Conservation (phyloP, 331 rosid genomes). For the Dryas integrifolia region DNA sequence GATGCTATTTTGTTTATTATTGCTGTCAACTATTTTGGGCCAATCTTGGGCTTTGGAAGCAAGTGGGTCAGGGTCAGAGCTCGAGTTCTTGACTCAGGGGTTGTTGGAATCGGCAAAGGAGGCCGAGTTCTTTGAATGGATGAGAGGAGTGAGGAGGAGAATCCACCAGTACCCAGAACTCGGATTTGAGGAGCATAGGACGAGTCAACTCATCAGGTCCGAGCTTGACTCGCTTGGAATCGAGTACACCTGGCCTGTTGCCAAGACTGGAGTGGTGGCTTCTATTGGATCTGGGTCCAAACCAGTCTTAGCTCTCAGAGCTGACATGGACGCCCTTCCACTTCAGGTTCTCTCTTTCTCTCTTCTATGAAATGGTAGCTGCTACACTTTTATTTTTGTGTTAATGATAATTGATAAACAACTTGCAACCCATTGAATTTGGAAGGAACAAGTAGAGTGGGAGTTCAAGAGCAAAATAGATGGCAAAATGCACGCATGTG, state of each 20-base stretch:
- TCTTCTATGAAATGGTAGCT: background rate
- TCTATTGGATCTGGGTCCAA: slow-evolving; percentile 22
- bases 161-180: slow-evolving; percentile 24
- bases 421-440: background rate
- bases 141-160: slow-evolving; percentile 23
- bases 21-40: background rate
- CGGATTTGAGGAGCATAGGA: slow-evolving; percentile 13
- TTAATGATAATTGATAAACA: background rate
- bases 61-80: background rate
- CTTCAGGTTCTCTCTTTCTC: slow-evolving; percentile 20
- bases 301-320: slow-evolving; percentile 29
- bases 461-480: slow-evolving; percentile 29
- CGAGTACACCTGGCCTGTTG: slow-evolving; percentile 36
- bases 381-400: background rate
- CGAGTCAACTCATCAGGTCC: slow-evolving; percentile 27
- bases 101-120: slow-evolving; percentile 22
- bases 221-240: slow-evolving; percentile 34
- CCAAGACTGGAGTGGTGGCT: slow-evolving; percentile 33
- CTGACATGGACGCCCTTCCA: slow-evolving; percentile 40
- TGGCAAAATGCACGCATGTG: slow-evolving; percentile 34
- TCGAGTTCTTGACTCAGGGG: slow-evolving; percentile 14
- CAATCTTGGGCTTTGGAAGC: background rate
- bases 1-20: background rate
- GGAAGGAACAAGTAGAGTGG: slow-evolving; percentile 33
- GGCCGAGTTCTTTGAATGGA: slow-evolving; percentile 29